Evolutionary conservation across 2,329 filamentous ascomycete genomes (phyloP), one percentile per base, ranked within the genome.

Genomic region (Penicillium hesseltinei): DNA sequence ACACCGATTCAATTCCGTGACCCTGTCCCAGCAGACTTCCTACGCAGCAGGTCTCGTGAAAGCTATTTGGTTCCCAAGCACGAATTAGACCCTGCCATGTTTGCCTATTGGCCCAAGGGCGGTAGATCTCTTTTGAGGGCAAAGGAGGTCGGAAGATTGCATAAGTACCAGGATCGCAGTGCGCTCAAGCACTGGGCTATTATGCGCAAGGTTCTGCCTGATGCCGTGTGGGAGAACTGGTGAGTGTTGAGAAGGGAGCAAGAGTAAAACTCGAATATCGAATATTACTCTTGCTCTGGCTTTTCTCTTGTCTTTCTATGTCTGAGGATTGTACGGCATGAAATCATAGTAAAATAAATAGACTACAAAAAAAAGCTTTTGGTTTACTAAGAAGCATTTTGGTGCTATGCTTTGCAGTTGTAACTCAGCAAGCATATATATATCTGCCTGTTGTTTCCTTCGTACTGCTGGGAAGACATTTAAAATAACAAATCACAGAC

Each of bases 141-240:
- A 75, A 80, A 63, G 76, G 79, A 88, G 61, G 90, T 88, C 25
- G 80, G 79, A 7, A 81, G 85, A 66, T 79, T 97, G 68, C 82
- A 82, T 54, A 81, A 83, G 71, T 91, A 85, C 80, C 92, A 96
- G 71, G 81, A 86, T 68, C 80, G 84, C 68, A 91, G 89, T 67
- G 92, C 92, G 0, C 71, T 89, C 51, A 89, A 89, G 10, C 94
- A 99, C 77, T 99, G 94, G 94, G 79, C 78, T 43, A 88, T 99
- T 46, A 99, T 99, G 92, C 85, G 94, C 69, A 84, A 79, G 0
- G 92, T 97, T 3, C 65, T 97, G 61, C 92, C 92, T 1, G 80
- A 80, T 56, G 77, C 78, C 13, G 84, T 97, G 27, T 99, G 94
- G 94, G 89, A 96, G 77, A 83, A 85, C 68, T 97, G 91, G 91